Evolutionary conservation across 177 flowering plant genomes (phyloP).

Genomic region (Tripterygium wilfordii): DNA sequence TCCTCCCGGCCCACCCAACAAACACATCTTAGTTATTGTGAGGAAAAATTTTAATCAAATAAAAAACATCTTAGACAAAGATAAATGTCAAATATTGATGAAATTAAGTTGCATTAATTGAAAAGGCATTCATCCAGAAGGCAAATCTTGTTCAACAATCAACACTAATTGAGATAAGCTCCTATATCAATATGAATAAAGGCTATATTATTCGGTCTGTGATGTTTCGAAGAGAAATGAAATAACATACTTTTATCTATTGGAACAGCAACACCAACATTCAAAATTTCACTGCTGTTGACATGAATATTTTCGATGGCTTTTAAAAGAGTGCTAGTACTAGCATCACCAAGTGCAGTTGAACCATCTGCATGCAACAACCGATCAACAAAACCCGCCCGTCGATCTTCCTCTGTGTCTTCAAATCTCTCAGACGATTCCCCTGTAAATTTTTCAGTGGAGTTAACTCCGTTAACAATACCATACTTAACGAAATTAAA

Average conservation of each 20-base stretch:
- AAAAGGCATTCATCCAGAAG: too few species aligned
- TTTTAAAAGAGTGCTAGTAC: constrained; percentile 17
- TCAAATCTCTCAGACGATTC: constrained; percentile 34
- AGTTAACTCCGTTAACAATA: not conserved
- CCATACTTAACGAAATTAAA: too few species aligned
- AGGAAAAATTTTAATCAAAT: too few species aligned
- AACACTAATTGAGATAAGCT: too few species aligned
- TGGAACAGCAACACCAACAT: constrained; percentile 16
- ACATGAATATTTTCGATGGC: constrained; percentile 14
- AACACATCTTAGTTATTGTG: too few species aligned
- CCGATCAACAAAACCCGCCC: constrained; percentile 71
- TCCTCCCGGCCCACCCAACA: too few species aligned
- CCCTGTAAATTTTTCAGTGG: constrained; percentile 31
- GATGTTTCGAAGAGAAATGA: not conserved
- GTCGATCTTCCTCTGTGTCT: constrained; percentile 49
- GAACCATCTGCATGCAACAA: constrained; percentile 37
- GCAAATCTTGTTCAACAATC: too few species aligned
- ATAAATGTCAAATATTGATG: too few species aligned
- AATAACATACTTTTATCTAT: constrained; percentile 38
- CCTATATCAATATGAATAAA: too few species aligned
- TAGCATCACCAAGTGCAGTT: constrained; percentile 11
- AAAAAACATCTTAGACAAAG: too few species aligned
- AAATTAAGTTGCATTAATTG: too few species aligned
- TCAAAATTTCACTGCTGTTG: constrained; percentile 7
- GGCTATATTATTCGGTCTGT: not conserved